These are phyloP conservation scores for Boletus pseudopeckii DNA, from an alignment of 768 basidiomycete species.

Conservation along the genomic window DNA sequence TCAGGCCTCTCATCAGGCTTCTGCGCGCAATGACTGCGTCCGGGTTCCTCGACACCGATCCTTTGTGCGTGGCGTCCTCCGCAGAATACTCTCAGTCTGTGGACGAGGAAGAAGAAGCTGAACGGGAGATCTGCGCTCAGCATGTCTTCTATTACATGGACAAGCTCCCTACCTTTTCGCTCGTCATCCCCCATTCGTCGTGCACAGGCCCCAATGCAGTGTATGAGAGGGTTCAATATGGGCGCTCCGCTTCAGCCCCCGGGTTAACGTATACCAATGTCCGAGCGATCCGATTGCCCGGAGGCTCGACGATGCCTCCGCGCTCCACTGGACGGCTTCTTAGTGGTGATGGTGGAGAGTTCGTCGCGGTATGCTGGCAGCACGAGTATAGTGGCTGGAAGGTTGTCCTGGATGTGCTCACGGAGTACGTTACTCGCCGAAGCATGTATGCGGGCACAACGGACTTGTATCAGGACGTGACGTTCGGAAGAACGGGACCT, in stretches of 20 bases:
- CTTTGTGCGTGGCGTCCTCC: slow-evolving; percentile 45
- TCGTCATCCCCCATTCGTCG: slow-evolving; percentile 59
- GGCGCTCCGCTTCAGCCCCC: slow-evolving; percentile 42
- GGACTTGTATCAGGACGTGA: slow-evolving; percentile 48
- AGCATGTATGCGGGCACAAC: slow-evolving; percentile 40
- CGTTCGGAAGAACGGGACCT: slow-evolving; percentile 47
- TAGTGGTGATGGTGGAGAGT: slow-evolving; percentile 65
- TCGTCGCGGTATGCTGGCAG: slow-evolving; percentile 72
- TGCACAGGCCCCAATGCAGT: slow-evolving; percentile 67
- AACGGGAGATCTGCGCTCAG: slow-evolving; percentile 57
- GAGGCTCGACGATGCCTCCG: slow-evolving; percentile 66
- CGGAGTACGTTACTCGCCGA: slow-evolving; percentile 65
- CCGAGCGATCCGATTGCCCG: slow-evolving; percentile 68
- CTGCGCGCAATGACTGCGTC: slow-evolving; percentile 74
- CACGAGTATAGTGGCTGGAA: slow-evolving; percentile 86
- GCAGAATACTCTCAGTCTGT: slow-evolving; percentile 44
- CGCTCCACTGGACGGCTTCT: slow-evolving; percentile 68
- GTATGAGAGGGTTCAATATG: slow-evolving; percentile 65
- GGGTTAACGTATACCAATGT: slow-evolving; percentile 63
- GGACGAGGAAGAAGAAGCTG: slow-evolving; percentile 39
- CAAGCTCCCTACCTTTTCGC: slow-evolving; percentile 68
- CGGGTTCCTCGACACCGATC: slow-evolving; percentile 74
- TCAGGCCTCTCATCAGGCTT: slow-evolving; percentile 64
- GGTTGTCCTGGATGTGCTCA: slow-evolving; percentile 75
- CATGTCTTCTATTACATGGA: slow-evolving; percentile 78